Conservation (phyloP, 352 stramenopile genomes). For the Globisporangium nunn region DNA sequence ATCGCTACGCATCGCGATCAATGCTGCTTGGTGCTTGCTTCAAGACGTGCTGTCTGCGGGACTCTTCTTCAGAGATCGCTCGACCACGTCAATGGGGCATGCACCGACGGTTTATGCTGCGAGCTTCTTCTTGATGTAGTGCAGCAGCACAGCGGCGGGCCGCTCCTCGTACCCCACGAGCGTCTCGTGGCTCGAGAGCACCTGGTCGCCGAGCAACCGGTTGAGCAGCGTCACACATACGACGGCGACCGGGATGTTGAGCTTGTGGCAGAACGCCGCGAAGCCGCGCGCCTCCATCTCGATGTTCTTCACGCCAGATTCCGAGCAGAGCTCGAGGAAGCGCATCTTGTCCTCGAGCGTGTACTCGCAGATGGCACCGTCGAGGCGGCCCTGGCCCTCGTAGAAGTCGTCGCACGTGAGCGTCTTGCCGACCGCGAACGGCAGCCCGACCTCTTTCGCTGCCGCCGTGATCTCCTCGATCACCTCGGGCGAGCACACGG, state of each 20-base stretch:
- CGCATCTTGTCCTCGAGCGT: conserved; percentile 69
- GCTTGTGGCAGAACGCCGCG: conserved; percentile 68
- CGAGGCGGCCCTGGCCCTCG: conserved; percentile 74
- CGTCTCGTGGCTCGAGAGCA: conserved; percentile 48
- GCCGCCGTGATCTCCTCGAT: conserved; percentile 42
- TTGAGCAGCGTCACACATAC: conserved; percentile 77
- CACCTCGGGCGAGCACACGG: conserved; percentile 49
- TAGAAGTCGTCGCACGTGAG: conserved; percentile 85
- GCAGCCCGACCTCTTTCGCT: conserved; percentile 39
- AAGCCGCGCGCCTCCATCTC: conserved; percentile 80
- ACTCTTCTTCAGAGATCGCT: too few relatives aligned
- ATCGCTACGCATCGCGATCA: too few relatives aligned
- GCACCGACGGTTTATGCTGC: background rate
- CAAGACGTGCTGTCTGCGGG: too few relatives aligned
- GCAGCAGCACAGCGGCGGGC: conserved; percentile 47
- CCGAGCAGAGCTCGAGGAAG: conserved; percentile 51
- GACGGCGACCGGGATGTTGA: conserved; percentile 65
- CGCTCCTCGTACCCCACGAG: conserved; percentile 61
- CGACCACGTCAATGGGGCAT: too few relatives aligned
- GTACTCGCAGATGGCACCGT: conserved; percentile 78
- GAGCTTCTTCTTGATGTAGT: conserved; percentile 70
- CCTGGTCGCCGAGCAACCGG: conserved; percentile 70
- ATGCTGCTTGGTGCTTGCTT: too few relatives aligned
- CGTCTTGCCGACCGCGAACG: conserved; percentile 72
- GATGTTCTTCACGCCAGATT: conserved; percentile 70